Evolutionary conservation across 2,329 filamentous ascomycete species (phyloP).

Genomic region (Camillea tinctor): DNA sequence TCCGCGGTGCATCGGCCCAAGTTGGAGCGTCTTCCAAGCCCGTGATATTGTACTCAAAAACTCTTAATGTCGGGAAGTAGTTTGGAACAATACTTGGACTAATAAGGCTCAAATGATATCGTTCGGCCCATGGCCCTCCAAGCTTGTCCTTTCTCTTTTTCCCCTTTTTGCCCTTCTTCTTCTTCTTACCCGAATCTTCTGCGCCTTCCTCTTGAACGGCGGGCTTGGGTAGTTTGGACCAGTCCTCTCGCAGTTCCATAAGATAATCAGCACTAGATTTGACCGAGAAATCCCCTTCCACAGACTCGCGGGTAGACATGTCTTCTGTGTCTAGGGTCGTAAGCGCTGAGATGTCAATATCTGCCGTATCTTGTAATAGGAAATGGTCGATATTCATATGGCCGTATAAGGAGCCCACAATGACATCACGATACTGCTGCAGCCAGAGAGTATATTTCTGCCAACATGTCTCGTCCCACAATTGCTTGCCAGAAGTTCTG

Average conservation of each 20-base stretch:
- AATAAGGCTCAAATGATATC: conserved; percentile 79
- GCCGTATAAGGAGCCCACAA: conserved; percentile 76
- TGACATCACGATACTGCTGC: conserved; percentile 84
- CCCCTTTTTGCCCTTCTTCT: conserved; percentile 53
- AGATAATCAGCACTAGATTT: conserved; percentile 78
- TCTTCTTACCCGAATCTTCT: conserved; percentile 39
- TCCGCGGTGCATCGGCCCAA: conserved; percentile 38
- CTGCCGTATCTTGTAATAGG: conserved; percentile 79
- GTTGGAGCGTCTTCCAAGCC: conserved; percentile 61
- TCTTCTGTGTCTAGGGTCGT: conserved; percentile 29
- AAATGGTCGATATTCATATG: conserved; percentile 99
- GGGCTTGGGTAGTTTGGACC: conserved; percentile 70
- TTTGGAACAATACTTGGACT: conserved; percentile 89
- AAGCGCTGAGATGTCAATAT: conserved; percentile 62
- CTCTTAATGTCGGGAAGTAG: conserved; percentile 83
- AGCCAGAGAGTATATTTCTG: conserved; percentile 95
- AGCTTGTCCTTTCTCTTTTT: conserved; percentile 63
- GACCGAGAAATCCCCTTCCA: conserved; percentile 57
- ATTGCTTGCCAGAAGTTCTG: conserved; percentile 76
- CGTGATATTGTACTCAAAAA: conserved; percentile 91
- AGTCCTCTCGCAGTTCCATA: conserved; percentile 71
- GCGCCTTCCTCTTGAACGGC: conserved; percentile 24
- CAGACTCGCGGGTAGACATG: conserved; percentile 33
- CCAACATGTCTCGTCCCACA: conserved; percentile 98
- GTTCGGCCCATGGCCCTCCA: conserved; percentile 78